Conservation (phyloP, 129 eudicot species). For the Tagetes patula region DNA sequence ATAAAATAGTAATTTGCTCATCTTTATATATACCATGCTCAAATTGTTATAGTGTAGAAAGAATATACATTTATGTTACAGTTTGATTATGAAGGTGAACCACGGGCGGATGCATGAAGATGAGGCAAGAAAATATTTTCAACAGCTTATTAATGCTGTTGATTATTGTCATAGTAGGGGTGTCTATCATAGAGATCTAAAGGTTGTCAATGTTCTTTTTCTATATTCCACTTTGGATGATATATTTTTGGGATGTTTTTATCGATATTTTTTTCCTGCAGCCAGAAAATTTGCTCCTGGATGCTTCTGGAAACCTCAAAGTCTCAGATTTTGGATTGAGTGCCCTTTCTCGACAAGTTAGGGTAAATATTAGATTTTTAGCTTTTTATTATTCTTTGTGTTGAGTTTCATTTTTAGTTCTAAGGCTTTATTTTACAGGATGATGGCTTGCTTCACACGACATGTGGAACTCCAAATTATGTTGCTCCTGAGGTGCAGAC, state of each 20-base stretch:
- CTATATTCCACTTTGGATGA: background rate
- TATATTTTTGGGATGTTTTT: background rate
- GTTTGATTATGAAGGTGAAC: conserved; percentile 56
- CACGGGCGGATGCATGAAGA: conserved; percentile 94
- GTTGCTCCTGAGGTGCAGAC: conserved; percentile 81
- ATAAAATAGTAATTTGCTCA: conserved; percentile 78
- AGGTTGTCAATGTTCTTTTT: conserved; percentile 43
- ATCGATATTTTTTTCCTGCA: conserved; percentile 31
- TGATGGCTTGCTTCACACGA: conserved; percentile 86
- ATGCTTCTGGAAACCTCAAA: conserved; percentile 86
- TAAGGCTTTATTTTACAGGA: conserved; percentile 42
- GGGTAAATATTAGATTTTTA: conserved; percentile 49
- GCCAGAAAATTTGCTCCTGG: conserved; percentile 95
- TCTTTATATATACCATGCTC: background rate
- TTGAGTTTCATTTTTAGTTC: background rate
- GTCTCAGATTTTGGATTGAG: conserved; percentile 98
- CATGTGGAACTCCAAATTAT: conserved; percentile 88
- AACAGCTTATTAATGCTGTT: conserved; percentile 91
- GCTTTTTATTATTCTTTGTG: background rate
- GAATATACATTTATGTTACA: conserved; percentile 13
- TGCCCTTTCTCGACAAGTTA: conserved; percentile 90
- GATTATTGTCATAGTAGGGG: conserved; percentile 99
- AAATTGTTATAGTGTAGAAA: conserved; percentile 4
- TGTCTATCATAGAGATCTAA: conserved; percentile 90
- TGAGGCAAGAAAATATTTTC: conserved; percentile 93